Base-by-base conservation (phyloP, 106 monocot species). In the Posidonia australis region DNA sequence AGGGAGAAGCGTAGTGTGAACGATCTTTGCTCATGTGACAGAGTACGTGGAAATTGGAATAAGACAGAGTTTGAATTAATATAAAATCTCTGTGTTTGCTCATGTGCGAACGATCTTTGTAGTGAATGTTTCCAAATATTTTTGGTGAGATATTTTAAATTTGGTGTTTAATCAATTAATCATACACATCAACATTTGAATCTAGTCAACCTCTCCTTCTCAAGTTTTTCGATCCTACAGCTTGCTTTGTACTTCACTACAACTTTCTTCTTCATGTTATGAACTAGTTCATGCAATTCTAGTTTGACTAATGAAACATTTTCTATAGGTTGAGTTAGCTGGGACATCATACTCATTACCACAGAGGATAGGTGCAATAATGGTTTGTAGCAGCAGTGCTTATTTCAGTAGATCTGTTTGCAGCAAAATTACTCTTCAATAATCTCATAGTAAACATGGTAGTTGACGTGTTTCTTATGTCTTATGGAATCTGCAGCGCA, bases 311-410 rank as follows among this genome's bases (percentile, higher is more conserved):
- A 17, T 13, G 63, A 1, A 10, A 44, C 31, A 18, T 11, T 53
- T 45, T 43, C 17, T 74, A 25, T 65, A 88, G 88, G 72, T 88
- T 84, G 81, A 84, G 67, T 76, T 84, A 67, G 66, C 75, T 21
- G 89, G 89, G 63, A 79, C 77, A 27, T 89, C 89, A 11, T 89
- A 89, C 63, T 84, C 84, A 26, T 65, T 89, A 70, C 67, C 78
- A 63, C 89, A 89, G 57, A 82, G 89, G 70, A 54, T 84, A 53
- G 84, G 89, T 64, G 82, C 89, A 48, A 89, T 89, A 72, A 51
- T 71, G 71, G 89, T 89, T 69, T 72, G 48, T 49, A n/a, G n/a
- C 13, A 17, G 48, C 13, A 13, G 12, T 14, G 11, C 25, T 27
- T 58, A 28, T 13, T 25, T 30, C 5, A 27, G 26, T 30, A 29